These are phyloP conservation scores for Geoglossum cookeanum DNA, from an alignment of 2,329 filamentous ascomycete genomes.

Conservation along the genomic window DNA sequence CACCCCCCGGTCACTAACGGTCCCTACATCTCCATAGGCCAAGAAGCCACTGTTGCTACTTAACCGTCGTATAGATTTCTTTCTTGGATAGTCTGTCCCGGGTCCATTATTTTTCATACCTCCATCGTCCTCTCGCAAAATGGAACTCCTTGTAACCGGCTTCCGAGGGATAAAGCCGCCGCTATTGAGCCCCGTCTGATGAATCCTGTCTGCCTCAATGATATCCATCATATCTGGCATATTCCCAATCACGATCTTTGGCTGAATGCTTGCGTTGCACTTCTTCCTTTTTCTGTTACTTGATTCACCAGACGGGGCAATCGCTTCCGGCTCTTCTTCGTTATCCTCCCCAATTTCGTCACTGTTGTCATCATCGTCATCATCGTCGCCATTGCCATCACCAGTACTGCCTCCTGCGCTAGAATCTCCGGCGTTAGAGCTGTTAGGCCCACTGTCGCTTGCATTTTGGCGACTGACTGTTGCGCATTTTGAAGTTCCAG, in stretches of 20 bases:
- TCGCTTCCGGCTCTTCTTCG: constrained; percentile 20
- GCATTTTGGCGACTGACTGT: not conserved
- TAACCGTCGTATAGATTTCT: not conserved
- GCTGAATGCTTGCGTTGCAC: constrained; percentile 10
- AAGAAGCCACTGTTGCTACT: not conserved
- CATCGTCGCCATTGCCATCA: constrained; percentile 14
- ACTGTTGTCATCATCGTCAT: constrained; percentile 15
- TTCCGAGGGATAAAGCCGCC: not conserved
- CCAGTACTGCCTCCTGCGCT: constrained; percentile 1
- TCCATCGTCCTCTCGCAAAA: constrained; percentile 14
- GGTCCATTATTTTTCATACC: constrained; percentile 3
- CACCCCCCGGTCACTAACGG: constrained; percentile 17
- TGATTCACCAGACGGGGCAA: constrained; percentile 21
- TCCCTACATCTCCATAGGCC: constrained; percentile 14
- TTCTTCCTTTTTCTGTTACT: constrained; percentile 20
- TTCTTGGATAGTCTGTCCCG: not conserved
- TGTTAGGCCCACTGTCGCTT: not conserved
- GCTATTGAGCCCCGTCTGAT: constrained; percentile 1
- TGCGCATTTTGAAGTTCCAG: not conserved
- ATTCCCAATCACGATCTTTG: constrained; percentile 19
- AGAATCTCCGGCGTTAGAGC: not conserved
- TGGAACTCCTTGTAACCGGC: not conserved
- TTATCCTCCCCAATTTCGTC: constrained; percentile 25
- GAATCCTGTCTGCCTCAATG: not conserved
- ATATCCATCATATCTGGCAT: constrained; percentile 18